Base-by-base conservation (phyloP, 2,329 filamentous ascomycete genomes). In the Paecilomyces fulvus region DNA sequence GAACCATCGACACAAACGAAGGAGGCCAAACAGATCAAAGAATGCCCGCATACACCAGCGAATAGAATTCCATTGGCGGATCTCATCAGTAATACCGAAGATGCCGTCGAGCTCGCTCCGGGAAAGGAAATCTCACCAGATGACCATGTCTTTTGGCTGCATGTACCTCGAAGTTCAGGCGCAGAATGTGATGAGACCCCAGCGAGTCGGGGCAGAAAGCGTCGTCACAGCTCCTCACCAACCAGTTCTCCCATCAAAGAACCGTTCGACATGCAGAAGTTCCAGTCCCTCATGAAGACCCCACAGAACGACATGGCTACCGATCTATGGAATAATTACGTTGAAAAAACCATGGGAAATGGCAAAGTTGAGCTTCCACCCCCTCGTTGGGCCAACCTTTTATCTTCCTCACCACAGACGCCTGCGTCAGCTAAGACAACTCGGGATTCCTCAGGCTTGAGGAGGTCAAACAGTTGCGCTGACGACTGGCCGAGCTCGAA, bases 241-340 rank as follows among this genome's bases (percentile, higher is more conserved):
- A 73, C 80, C 1, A 85, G 85, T 4, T 91, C 88, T 1, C 87
- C 89, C 1, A 79, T 80, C 31, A 71, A 71, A 63, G 69, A 72
- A 56, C 60, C 79, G 0, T 74, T 86, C 59, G 83, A 88, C 63
- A 73, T 85, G 43, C 80, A 83, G 64, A 78, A 79, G 60, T 72
- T 86, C 48, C 80, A 81, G 43, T 77, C 80, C 55, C 77, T 82
- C 0, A 71, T 89, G 49, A 85, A 81, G 61, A 87, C 86, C 1
- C 85, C 86, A 11, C 83, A 87, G 60, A 80, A 84, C 30, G 88
- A 92, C 64, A 86, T 89, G 37, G 87, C 87, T 2, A 73, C 86
- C 30, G 87, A 92, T 60, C 73, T 92, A 1, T 92, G 89, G 89
- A 88, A 88, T 63, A 84, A 87, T 54, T 90, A 89, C 67, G 82